Percentiles rank a stretch among this genome's conserved stretches.
phyloP scores from a whole-genome alignment of 2,329 filamentous ascomycete species.

The Colletotrichum higginsianum region DNA sequence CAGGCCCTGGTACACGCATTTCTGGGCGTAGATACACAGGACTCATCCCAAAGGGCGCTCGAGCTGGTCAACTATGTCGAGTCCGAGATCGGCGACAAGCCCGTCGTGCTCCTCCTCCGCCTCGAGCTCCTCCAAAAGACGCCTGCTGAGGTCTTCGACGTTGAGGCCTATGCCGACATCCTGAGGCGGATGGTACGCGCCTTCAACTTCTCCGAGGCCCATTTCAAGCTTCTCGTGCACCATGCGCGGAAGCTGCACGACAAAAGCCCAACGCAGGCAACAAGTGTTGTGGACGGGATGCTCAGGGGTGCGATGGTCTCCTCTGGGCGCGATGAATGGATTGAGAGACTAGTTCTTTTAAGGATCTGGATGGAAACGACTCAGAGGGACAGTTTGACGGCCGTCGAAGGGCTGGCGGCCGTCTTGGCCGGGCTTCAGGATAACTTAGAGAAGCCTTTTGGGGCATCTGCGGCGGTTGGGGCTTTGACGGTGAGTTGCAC shows the following conservation, averaged over 20 bases:
- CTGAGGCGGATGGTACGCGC: constrained; percentile 74
- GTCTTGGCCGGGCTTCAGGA: constrained; percentile 56
- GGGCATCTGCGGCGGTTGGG: constrained; percentile 74
- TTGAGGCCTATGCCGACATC: constrained; percentile 64
- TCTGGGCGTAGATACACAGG: constrained; percentile 61
- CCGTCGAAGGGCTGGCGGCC: constrained; percentile 45
- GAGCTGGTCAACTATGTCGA: constrained; percentile 74
- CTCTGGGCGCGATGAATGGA: constrained; percentile 68
- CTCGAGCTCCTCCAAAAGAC: constrained; percentile 74
- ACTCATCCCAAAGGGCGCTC: constrained; percentile 66
- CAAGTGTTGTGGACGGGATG: constrained; percentile 73
- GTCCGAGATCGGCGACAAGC: constrained; percentile 73
- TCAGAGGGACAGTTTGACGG: constrained; percentile 53
- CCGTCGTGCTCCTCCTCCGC: constrained; percentile 76
- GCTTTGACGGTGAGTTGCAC: constrained; percentile 72
- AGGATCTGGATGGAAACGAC: constrained; percentile 76
- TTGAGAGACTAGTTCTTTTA: constrained; percentile 79
- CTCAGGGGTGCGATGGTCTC: constrained; percentile 70
- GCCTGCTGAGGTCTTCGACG: constrained; percentile 64
- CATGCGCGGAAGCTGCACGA: constrained; percentile 77
- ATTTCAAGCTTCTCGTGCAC: constrained; percentile 76
- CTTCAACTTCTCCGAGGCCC: constrained; percentile 72
- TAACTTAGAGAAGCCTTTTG: constrained; percentile 63
- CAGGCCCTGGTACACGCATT: constrained; percentile 73
- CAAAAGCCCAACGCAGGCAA: constrained; percentile 64